These are phyloP conservation scores for Cyberlindnera lachancei DNA, from an alignment of 805 yeast species.

Conservation along the genomic window DNA sequence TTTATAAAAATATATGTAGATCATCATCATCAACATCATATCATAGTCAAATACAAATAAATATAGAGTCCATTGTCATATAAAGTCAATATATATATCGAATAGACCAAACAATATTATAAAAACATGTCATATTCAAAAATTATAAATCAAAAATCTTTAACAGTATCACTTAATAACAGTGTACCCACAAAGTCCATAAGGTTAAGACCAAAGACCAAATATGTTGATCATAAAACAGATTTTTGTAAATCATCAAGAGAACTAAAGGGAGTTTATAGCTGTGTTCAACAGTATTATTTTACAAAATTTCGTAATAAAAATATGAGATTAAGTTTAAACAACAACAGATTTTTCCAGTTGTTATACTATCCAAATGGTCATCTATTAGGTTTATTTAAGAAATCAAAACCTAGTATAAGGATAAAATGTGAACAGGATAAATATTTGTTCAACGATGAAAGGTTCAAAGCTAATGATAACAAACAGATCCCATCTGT, in stretches of 20 bases:
- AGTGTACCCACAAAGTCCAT: too few species aligned
- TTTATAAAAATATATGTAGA: too few species aligned
- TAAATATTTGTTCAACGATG: slow-evolving; percentile 11
- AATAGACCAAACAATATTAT: too few species aligned
- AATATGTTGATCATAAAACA: too few species aligned
- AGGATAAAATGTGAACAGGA: slow-evolving; percentile 15
- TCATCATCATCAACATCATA: too few species aligned
- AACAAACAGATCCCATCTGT: slow-evolving; percentile 3
- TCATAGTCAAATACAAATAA: too few species aligned
- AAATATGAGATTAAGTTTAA: not conserved
- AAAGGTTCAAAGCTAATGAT: not conserved
- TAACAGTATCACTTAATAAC: too few species aligned
- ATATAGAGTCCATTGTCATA: too few species aligned
- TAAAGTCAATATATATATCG: too few species aligned
- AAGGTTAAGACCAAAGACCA: too few species aligned
- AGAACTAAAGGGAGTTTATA: not conserved
- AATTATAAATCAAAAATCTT: too few species aligned
- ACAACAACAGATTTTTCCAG: slow-evolving; percentile 8
- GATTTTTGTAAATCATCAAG: not conserved
- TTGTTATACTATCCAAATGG: slow-evolving; percentile 15
- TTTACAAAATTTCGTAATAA: slow-evolving; percentile 1
- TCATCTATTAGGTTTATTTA: slow-evolving; percentile 15
- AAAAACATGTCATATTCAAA: too few species aligned
- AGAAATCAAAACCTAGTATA: slow-evolving; percentile 19
- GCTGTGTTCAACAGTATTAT: slow-evolving; percentile 5